Evolutionary conservation across 23 red algal genomes (phyloP), one percentile per base, ranked within the genome.

Genomic region (Gracilariopsis chorda): DNA sequence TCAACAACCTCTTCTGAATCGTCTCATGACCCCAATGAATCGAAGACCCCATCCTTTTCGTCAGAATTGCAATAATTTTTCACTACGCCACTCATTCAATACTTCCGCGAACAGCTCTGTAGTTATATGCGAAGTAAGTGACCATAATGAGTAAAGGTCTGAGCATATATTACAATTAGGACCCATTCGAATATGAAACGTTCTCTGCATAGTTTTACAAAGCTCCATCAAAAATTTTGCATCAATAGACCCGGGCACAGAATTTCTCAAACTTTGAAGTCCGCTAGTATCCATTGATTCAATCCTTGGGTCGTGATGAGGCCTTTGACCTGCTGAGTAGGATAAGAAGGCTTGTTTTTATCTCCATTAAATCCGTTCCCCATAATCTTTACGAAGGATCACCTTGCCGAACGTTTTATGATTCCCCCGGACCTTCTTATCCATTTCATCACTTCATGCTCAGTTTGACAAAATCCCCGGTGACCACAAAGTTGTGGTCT

Each of bases 401-500:
- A n/a, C n/a, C n/a, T 72, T 29, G 89, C 85, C 21, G 52, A 32
- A 41, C 40, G 62, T 35, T 35, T 62, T 14, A 94, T 40, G 27
- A 68, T 32, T 62, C 92, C 92, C 24, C 85, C 83, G 53, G 53
- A 55, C 35, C 24, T 60, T 51, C 37, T 53, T 23, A 94, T 48
- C 70, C 65, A 80, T 70, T 94, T 87, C 63, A 62, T 90, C 24
- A 74, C 68, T 34, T 35, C 51, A 11, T 43, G 48, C 62, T 40
- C 58, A 88, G 35, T 28, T 35, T 67, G 19, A 48, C 73, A 35
- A 94, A 57, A 23, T 85, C 80, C 9, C 92, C 92, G 0, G 92
- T 94, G 64, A 94, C 88, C 4, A 80, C 92, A 39, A 94, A 86
- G 17, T 60, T 78, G 28, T 88, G 88, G 48, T 70, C 92, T 11